phyloP scores from a whole-genome alignment of 495 filamentous ascomycete genomes.

The Aspergillus cristatus region DNA sequence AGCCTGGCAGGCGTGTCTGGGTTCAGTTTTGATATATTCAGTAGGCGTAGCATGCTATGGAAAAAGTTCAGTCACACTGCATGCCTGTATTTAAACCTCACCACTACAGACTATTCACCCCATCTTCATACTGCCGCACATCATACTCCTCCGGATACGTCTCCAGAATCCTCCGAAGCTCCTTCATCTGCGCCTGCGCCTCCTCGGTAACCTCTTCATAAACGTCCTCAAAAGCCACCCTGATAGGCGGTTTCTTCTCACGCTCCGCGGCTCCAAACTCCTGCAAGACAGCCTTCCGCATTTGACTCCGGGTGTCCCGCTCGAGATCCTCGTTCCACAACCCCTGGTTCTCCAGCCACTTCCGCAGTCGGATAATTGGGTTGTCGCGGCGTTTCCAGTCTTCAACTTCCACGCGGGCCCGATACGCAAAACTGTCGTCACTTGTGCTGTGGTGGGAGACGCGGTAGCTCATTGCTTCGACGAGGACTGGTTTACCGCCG shows the following conservation, averaged over 20 bases:
- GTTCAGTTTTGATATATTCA: too few species aligned
- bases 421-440: constrained; percentile 97
- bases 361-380: constrained; percentile 81
- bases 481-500: constrained; percentile 71
- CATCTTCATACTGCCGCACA: constrained; percentile 64
- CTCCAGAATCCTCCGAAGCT: constrained; percentile 67
- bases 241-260: constrained; percentile 76
- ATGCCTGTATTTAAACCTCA: too few species aligned
- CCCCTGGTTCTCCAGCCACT: constrained; percentile 77
- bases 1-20: too few species aligned
- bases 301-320: constrained; percentile 54
- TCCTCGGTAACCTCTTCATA: constrained; percentile 86
- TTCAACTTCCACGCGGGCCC: constrained; percentile 87
- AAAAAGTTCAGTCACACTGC: too few species aligned
- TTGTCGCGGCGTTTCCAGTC: constrained; percentile 97
- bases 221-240: constrained; percentile 73
- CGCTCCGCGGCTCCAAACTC: constrained; percentile 83
- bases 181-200: constrained; percentile 63
- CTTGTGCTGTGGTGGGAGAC: constrained; percentile 95
- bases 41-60: too few species aligned
- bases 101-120: constrained; percentile 51
- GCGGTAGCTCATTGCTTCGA: constrained; percentile 97
- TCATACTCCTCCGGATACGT: constrained; percentile 94
- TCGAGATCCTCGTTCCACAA: constrained; percentile 81
- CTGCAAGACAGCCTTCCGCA: constrained; percentile 66